phyloP scores from a whole-genome alignment of 2,329 filamentous ascomycete species.

The Lanzia echinophila region DNA sequence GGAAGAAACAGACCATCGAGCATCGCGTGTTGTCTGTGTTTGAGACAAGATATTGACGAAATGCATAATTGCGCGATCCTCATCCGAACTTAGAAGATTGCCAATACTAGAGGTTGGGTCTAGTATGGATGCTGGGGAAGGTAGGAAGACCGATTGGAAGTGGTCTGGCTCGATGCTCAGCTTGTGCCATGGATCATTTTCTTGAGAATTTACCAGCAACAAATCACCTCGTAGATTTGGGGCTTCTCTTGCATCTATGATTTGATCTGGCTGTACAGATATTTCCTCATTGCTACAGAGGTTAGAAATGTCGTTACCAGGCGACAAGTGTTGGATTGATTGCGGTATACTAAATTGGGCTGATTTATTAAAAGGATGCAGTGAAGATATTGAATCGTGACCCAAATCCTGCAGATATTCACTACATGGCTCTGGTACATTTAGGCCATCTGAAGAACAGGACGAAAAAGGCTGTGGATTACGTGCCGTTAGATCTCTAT shows the following conservation, averaged over 20 bases:
- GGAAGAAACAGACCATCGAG: constrained; percentile 9
- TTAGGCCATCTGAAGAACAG: background rate
- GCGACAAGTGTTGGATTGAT: background rate
- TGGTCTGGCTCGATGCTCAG: background rate
- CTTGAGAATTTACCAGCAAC: background rate
- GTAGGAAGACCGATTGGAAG: background rate
- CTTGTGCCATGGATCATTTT: background rate
- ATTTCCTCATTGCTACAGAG: background rate
- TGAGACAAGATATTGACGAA: constrained; percentile 9
- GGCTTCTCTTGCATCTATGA: background rate
- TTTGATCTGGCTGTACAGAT: background rate
- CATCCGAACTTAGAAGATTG: background rate
- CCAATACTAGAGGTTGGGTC: background rate
- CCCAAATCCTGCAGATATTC: background rate
- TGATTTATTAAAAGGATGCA: background rate
- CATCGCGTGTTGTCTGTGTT: constrained; percentile 12
- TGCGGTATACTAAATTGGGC: background rate
- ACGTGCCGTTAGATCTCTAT: constrained; percentile 23
- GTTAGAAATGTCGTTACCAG: background rate
- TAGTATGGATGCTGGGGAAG: background rate
- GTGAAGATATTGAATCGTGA: background rate
- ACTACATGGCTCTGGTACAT: background rate
- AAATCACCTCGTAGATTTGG: background rate
- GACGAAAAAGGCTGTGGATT: constrained; percentile 23
- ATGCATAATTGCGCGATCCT: constrained; percentile 7